Evolutionary conservation across 257 asterid species (phyloP).

Genomic region (Nicotiana obtusifolia): DNA sequence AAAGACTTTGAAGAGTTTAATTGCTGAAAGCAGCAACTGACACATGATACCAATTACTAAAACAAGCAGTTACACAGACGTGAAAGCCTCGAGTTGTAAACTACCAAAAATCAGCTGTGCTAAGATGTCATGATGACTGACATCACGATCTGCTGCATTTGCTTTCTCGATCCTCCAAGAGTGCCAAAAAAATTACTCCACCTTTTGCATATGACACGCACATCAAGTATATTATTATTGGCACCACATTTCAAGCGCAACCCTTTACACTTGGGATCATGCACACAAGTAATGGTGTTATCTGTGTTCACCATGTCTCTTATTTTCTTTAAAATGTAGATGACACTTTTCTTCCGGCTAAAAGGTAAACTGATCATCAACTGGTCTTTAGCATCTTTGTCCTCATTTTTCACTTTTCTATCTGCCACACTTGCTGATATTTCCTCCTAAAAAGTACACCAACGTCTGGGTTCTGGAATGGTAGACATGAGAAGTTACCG

Average conservation of each 20-base stretch:
- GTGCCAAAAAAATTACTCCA: not conserved
- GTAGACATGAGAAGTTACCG: not conserved
- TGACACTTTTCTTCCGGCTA: not conserved
- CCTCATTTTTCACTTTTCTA: not conserved
- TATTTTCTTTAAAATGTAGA: not conserved
- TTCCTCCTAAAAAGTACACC: constrained; percentile 3
- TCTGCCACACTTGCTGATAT: not conserved
- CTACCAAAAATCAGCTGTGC: too few species aligned
- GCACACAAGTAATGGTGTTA: not conserved
- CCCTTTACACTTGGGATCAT: not conserved
- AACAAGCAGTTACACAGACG: too few species aligned
- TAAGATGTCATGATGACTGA: not conserved
- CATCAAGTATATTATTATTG: not conserved
- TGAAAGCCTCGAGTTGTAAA: too few species aligned
- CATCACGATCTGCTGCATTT: not conserved
- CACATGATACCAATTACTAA: too few species aligned
- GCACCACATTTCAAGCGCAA: not conserved
- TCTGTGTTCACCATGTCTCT: not conserved
- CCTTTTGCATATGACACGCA: not conserved
- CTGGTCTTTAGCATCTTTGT: not conserved
- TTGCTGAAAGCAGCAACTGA: too few species aligned
- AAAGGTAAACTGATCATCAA: too few species aligned
- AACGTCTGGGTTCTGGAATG: not conserved
- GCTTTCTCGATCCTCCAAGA: not conserved
- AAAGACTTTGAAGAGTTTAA: too few species aligned